These are phyloP conservation scores for Penicillium roqueforti DNA, from an alignment of 495 filamentous ascomycete species.

Conservation along the genomic window DNA sequence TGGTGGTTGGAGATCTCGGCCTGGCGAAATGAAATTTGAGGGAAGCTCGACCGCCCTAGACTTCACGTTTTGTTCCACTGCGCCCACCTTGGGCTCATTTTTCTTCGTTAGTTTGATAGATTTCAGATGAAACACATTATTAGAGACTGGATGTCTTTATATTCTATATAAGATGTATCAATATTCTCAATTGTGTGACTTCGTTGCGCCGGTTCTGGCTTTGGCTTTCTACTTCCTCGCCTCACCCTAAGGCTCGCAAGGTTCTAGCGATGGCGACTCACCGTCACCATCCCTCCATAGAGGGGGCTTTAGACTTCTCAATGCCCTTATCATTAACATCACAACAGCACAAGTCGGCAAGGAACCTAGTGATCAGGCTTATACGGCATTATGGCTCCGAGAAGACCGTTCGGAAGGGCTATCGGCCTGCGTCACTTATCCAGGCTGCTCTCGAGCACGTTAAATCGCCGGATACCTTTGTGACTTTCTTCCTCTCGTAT, in stretches of 20 bases:
- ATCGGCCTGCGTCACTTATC: too few species aligned
- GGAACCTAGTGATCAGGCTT: too few species aligned
- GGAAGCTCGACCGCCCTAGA: slow-evolving; percentile 7
- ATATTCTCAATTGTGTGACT: not conserved
- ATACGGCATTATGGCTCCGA: too few species aligned
- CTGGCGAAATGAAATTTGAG: not conserved
- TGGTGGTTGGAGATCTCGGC: not conserved
- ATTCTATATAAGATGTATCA: not conserved
- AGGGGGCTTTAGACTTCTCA: too few species aligned
- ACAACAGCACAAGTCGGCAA: too few species aligned
- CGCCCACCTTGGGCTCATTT: not conserved
- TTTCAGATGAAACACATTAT: not conserved
- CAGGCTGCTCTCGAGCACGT: slow-evolving; percentile 13
- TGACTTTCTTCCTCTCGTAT: slow-evolving; percentile 13
- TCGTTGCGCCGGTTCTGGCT: not conserved
- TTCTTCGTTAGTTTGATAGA: not conserved
- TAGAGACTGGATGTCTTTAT: not conserved
- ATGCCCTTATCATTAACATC: too few species aligned
- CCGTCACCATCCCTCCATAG: too few species aligned
- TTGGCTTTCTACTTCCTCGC: not conserved
- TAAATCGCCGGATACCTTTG: slow-evolving; percentile 14
- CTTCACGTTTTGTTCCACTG: not conserved
- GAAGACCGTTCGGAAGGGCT: too few species aligned
- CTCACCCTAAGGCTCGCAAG: too few species aligned
- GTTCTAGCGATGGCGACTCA: too few species aligned